Evolutionary conservation across 306 rosid genomes (phyloP).

Genomic region (Rosa lucieae): DNA sequence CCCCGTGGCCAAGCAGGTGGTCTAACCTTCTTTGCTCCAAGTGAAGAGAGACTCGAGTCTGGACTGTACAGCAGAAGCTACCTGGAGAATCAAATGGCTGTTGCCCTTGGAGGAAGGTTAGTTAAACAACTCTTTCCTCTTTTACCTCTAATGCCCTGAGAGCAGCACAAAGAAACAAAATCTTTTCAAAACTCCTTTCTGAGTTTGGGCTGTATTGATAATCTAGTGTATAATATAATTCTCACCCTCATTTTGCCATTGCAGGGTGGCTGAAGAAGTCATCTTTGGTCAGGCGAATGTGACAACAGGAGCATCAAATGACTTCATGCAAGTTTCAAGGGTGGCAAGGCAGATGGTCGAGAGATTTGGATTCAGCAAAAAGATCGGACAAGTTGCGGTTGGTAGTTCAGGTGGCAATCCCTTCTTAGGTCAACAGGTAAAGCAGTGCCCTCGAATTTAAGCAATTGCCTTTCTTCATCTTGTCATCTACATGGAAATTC

Average conservation of each 20-base stretch:
- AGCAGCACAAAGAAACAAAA: neutral
- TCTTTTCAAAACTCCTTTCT: neutral
- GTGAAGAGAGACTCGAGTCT: conserved; percentile 71
- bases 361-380: conserved; percentile 98
- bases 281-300: conserved; percentile 73
- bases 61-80: conserved; percentile 96
- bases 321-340: conserved; percentile 97
- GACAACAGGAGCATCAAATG: conserved; percentile 96
- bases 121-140: neutral
- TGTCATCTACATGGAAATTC: neutral
- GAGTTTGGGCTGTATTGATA: neutral
- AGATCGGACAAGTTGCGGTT: conserved; percentile 88
- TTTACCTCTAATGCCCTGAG: neutral
- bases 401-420: conserved; percentile 97
- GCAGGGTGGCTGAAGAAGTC: conserved; percentile 93
- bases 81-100: conserved; percentile 99
- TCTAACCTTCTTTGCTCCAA: conserved; percentile 64
- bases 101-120: conserved; percentile 82
- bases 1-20: conserved; percentile 90
- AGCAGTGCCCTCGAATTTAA: neutral
- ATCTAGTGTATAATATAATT: neutral
- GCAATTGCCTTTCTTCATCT: neutral
- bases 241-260: conserved; percentile 4
- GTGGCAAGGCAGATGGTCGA: conserved; percentile 99
- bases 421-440: conserved; percentile 96